These are phyloP conservation scores for Rubia yunnanensis DNA, from an alignment of 257 asterid genomes.

Conservation along the genomic window DNA sequence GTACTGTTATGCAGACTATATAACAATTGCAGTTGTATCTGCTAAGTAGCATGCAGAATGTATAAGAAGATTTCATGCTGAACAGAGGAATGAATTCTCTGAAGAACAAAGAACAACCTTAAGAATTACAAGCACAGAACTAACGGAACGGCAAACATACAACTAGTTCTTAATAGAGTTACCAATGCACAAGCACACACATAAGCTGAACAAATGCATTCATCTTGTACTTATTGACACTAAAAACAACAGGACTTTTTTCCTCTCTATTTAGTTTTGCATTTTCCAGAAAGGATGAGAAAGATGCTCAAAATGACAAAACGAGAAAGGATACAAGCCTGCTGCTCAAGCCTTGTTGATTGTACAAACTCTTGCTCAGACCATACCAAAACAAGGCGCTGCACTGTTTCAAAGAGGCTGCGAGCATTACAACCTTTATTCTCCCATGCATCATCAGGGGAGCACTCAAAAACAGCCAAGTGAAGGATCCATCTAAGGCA, in stretches of 20 bases:
- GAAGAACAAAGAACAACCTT: not conserved
- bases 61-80: not conserved
- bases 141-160: not conserved
- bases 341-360: constrained; percentile 81
- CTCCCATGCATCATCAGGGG: constrained; percentile 38
- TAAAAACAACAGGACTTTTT: not conserved
- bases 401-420: constrained; percentile 56
- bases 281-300: not conserved
- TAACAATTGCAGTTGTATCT: not conserved
- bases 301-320: constrained; percentile 7
- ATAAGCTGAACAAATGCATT: not conserved
- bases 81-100: not conserved
- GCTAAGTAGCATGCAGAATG: not conserved
- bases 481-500: constrained; percentile 93
- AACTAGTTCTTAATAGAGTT: not conserved
- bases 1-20: not conserved
- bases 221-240: not conserved
- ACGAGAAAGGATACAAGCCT: constrained; percentile 71
- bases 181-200: not conserved
- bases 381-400: constrained; percentile 69
- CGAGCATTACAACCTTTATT: constrained; percentile 32
- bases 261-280: not conserved
- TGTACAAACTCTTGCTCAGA: constrained; percentile 82
- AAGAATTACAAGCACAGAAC: not conserved
- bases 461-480: constrained; percentile 71